Base-by-base conservation (phyloP, 2,329 filamentous ascomycete genomes). In the Aspergillus ochraceus region DNA sequence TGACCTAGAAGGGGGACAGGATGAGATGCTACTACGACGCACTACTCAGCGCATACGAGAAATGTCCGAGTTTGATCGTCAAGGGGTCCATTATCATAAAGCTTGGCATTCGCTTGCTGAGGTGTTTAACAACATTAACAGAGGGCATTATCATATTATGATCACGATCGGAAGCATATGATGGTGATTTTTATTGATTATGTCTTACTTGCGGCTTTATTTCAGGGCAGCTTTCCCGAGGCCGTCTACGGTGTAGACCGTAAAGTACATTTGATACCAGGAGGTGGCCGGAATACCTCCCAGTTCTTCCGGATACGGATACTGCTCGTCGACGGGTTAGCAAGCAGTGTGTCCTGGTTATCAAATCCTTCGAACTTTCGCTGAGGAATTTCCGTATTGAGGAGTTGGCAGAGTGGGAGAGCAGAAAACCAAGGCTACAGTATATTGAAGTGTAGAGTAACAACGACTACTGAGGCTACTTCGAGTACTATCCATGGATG, bases 41-140 rank as follows among this genome's bases (percentile, higher is more conserved):
- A 29, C 24, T 22, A 24, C 12, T 6, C 24, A 29, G 39, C 42
- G 26, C 36, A n/a, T 22, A 29, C 26, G 54, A 45, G 49, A 20
- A 57, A 6, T 29, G 46, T 39, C 29, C 55, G 46, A 49, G 45
- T 32, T 39, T n/a, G 32, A 45, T 26, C 29, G 29, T 14, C 19
- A 51, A 51, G 17, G 20, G 46, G 51, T 60, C 60, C 55, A 56
- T 57, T 46, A 24, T 60, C 53, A 30, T 49, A 62, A 66, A 65
- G 63, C 63, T 66, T 66, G 59, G 59, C 63, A 52, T 57, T 59
- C 52, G 36, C 53, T 55, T 52, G 22, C 24, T 52, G 19, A 47
- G 49, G 26, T 51, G 20, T 42, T 20, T 24, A 45, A n/a, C 14
- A 17, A 24, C 32, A 9, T 36, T 54, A 24, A 20, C 36, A 54